Evolutionary conservation across 192 early-diverging fungal genomes (phyloP), one percentile per base, ranked within the genome.

Genomic region (Podochytrium sp.): DNA sequence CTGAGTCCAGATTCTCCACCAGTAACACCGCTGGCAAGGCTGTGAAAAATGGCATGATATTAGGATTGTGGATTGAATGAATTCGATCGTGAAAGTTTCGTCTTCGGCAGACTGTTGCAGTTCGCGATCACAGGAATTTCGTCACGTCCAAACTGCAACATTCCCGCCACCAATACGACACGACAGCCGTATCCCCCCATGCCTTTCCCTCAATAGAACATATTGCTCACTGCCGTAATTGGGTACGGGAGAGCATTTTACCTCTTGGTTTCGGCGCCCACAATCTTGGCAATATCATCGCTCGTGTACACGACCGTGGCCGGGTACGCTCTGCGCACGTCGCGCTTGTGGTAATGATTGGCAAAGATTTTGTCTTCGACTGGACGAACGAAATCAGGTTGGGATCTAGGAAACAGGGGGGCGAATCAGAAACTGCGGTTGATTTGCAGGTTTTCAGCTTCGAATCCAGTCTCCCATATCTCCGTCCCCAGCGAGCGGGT

Each of bases 311-410:
- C 87, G 49, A 90, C 90, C 4, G 92, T 85, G 63, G 91, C 91
- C 58, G 96, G 96, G 80, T 93, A 97, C 81, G 93, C 91, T 78
- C 96, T 90, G 74, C 96, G 89, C 69, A 85, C 84, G 80, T 98
- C 96, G 55, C 95, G 92, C 77, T 90, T 88, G 80, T 85, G 97
- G 85, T 98, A 98, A 69, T 89, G 89, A 87, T 97, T 95, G 78
- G 91, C 85, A 61, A 86, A 86, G 34, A 98, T 81, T 60, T 66
- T 69, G 32, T 66, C 57, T 63, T 73, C 66, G 5, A 1, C 27
- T 5, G 52, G 65, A 5, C 64, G 74, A 35, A 50, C 37, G 71
- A 76, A 80, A 27, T 62, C 67, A 14, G 82, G 82, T 47, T 84
- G 82, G 4, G 79, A 80, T 42, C 80, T 81, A 61, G n/a, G n/a